Percentiles rank a stretch among this genome's conserved stretches.
Conservation (phyloP, 495 filamentous ascomycete genomes). For the Neurospora sp. region DNA sequence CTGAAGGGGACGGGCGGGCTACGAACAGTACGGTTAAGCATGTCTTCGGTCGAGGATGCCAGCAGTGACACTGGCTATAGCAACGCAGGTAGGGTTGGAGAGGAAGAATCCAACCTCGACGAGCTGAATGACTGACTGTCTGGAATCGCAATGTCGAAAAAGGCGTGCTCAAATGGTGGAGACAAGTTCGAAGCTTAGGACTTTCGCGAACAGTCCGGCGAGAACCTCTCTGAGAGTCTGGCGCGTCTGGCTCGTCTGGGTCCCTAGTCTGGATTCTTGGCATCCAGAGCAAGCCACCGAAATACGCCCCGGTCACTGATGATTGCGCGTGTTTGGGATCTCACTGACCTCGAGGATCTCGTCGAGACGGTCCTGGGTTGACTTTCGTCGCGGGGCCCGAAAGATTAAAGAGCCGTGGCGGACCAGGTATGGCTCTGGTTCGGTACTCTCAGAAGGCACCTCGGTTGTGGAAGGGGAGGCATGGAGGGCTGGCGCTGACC, state of each 20-base stretch:
- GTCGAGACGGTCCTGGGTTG: constrained; percentile 31
- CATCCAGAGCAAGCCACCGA: not conserved
- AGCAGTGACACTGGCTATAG: constrained; percentile 10
- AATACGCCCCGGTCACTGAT: not conserved
- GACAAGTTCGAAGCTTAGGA: not conserved
- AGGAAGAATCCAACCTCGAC: not conserved
- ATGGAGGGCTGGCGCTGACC: not conserved
- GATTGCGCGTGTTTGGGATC: not conserved
- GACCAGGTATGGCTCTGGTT: not conserved
- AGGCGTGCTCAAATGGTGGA: not conserved
- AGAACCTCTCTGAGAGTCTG: not conserved
- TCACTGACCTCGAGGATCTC: constrained; percentile 36
- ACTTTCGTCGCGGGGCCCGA: constrained; percentile 14
- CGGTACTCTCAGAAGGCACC: not conserved
- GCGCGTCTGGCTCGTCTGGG: not conserved
- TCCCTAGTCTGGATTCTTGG: not conserved
- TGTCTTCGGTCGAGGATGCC: constrained; percentile 12
- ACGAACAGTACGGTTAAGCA: constrained; percentile 19
- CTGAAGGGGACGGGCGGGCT: not conserved
- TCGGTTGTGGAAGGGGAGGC: not conserved
- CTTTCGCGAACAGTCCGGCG: not conserved
- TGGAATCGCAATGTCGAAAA: not conserved
- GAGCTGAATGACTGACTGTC: not conserved
- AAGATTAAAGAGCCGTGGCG: constrained; percentile 2
- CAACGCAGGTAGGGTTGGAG: not conserved